These are phyloP conservation scores for Canavalia gladiata DNA, from an alignment of 306 rosid species.

Conservation along the genomic window DNA sequence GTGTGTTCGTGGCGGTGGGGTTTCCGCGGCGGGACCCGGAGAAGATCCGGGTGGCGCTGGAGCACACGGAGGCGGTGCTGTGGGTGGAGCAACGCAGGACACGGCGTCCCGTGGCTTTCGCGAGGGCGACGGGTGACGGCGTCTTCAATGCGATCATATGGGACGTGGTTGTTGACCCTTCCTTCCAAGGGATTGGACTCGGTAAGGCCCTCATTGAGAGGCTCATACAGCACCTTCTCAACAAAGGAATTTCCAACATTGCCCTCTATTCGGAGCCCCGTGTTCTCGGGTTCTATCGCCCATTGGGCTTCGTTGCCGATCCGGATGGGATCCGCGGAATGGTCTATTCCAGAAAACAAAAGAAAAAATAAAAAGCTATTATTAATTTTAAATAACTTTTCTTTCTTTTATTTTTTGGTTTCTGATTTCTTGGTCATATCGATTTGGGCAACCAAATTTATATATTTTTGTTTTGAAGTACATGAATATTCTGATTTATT, in stretches of 20 bases:
- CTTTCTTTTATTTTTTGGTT: background rate
- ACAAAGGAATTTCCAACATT: slow-evolving; percentile 72
- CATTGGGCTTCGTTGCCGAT: slow-evolving; percentile 85
- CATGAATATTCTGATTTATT: no score
- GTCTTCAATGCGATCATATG: slow-evolving; percentile 93
- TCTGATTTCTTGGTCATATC: background rate
- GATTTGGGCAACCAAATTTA: no score
- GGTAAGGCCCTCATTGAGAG: slow-evolving; percentile 94
- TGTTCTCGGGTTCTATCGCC: slow-evolving; percentile 86
- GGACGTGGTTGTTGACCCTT: slow-evolving; percentile 96
- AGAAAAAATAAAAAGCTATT: slow-evolving; percentile 13
- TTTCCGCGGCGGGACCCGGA: slow-evolving; percentile 81
- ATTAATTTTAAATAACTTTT: background rate
- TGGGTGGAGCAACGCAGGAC: slow-evolving; percentile 80
- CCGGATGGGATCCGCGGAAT: slow-evolving; percentile 90
- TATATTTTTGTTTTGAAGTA: no score
- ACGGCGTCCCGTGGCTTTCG: slow-evolving; percentile 78
- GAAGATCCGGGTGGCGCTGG: slow-evolving; percentile 73
- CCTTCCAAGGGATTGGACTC: slow-evolving; percentile 86
- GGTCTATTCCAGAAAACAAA: slow-evolving; percentile 75
- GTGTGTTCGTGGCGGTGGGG: slow-evolving; percentile 86
- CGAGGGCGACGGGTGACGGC: slow-evolving; percentile 93
- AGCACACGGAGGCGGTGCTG: slow-evolving; percentile 73
- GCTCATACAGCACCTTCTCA: slow-evolving; percentile 55
- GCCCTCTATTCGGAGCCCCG: slow-evolving; percentile 88